Evolutionary conservation across 2,329 filamentous ascomycete species (phyloP).

Genomic region (Pochonia chlamydosporia): DNA sequence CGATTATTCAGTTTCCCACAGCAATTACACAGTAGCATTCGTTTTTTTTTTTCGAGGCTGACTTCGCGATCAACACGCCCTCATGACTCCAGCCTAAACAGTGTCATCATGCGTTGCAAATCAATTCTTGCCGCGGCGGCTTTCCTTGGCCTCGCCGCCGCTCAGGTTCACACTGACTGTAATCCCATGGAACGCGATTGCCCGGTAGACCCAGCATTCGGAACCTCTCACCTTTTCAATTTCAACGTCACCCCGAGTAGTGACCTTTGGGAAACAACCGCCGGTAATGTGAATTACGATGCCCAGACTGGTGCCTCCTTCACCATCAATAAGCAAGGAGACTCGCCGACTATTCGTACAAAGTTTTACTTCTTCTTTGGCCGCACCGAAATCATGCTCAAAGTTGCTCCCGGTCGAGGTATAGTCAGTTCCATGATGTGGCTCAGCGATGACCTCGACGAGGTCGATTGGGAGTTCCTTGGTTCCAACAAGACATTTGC

Average conservation of each 20-base stretch:
- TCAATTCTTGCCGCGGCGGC: constrained; percentile 27
- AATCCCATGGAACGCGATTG: constrained; percentile 69
- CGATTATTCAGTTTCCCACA: background rate
- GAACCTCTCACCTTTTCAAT: constrained; percentile 54
- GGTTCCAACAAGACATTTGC: constrained; percentile 59
- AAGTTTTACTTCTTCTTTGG: constrained; percentile 86
- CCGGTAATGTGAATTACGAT: constrained; percentile 58
- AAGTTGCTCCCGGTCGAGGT: constrained; percentile 67
- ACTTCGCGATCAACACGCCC: too few relatives aligned
- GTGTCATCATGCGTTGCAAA: constrained; percentile 10
- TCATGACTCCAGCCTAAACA: too few relatives aligned
- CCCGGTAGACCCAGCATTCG: constrained; percentile 65
- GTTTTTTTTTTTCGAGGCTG: too few relatives aligned
- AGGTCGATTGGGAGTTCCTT: constrained; percentile 83
- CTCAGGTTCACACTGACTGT: constrained; percentile 74
- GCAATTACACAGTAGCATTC: background rate
- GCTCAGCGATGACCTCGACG: constrained; percentile 77
- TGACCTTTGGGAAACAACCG: constrained; percentile 63
- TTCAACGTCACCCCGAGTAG: constrained; percentile 58
- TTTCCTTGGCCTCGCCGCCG: constrained; percentile 44
- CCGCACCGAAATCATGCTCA: constrained; percentile 70
- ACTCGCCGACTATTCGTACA: constrained; percentile 73
- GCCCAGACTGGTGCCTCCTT: constrained; percentile 62
- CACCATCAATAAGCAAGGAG: constrained; percentile 61
- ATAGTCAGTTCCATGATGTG: constrained; percentile 80